Evolutionary conservation across 2,329 filamentous ascomycete genomes (phyloP).

Genomic region (Fusarium keratoplasticum): DNA sequence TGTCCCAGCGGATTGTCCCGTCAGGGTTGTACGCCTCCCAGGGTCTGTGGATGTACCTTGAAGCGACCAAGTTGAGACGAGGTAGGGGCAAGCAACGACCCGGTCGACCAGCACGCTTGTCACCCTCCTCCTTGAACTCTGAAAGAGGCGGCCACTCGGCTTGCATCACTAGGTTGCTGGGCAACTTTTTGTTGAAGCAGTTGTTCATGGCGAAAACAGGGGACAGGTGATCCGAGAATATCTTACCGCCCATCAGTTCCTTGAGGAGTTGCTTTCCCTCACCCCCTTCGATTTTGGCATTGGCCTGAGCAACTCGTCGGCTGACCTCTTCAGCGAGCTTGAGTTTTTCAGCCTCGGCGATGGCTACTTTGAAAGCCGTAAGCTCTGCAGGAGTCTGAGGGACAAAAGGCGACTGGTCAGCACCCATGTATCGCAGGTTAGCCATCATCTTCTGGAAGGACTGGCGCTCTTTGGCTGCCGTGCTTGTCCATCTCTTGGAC

Average conservation of each 20-base stretch:
- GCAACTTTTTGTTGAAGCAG: constrained; percentile 48
- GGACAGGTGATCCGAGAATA: constrained; percentile 45
- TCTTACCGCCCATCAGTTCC: constrained; percentile 44
- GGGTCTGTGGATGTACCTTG: constrained; percentile 4
- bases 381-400: constrained; percentile 51
- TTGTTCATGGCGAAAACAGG: constrained; percentile 48
- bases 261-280: constrained; percentile 7
- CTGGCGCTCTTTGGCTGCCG: constrained; percentile 48
- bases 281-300: constrained; percentile 22
- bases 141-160: constrained; percentile 51
- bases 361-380: constrained; percentile 47
- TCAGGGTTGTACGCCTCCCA: constrained; percentile 34
- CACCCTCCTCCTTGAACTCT: constrained; percentile 52
- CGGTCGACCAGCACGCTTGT: constrained; percentile 41
- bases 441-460: constrained; percentile 51
- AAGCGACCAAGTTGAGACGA: constrained; percentile 38
- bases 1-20: constrained; percentile 42
- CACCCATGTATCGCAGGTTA: constrained; percentile 52
- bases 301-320: constrained; percentile 35
- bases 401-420: constrained; percentile 52
- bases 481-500: constrained; percentile 55
- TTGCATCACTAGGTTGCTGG: constrained; percentile 17
- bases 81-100: constrained; percentile 50
- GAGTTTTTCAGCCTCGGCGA: constrained; percentile 43
- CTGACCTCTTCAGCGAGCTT: constrained; percentile 43